phyloP scores from a whole-genome alignment of 257 asterid species.

The Perilla frutescens region DNA sequence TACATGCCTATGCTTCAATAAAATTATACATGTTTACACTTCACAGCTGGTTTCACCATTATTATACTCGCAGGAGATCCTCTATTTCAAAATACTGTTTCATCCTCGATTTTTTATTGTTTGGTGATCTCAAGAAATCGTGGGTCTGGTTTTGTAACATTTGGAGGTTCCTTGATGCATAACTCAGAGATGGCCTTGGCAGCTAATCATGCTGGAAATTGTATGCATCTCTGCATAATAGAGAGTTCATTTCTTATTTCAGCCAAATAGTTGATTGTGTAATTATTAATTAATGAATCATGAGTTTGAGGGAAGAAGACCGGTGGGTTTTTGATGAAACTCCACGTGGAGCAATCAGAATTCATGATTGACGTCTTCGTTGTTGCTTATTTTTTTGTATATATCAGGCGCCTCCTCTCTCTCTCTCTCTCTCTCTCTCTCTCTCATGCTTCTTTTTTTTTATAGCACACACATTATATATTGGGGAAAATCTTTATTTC shows the following conservation, averaged over 20 bases:
- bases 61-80: too few relatives aligned
- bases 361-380: conserved; percentile 18
- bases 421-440: background rate
- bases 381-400: background rate
- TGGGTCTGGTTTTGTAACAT: conserved; percentile 21
- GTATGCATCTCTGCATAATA: background rate
- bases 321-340: conserved; percentile 12
- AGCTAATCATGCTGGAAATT: conserved; percentile 10
- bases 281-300: background rate
- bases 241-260: conserved; percentile 3
- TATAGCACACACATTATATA: background rate
- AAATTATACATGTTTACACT: too few relatives aligned
- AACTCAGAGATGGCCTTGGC: background rate
- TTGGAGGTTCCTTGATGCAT: conserved; percentile 7
- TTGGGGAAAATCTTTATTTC: too few relatives aligned
- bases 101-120: background rate
- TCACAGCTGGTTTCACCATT: too few relatives aligned
- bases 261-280: conserved; percentile 10
- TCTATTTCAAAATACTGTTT: too few relatives aligned
- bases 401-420: conserved; percentile 8
- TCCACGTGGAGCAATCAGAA: conserved; percentile 42
- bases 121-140: background rate
- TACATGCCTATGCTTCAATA: too few relatives aligned
- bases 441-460: background rate
- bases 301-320: conserved; percentile 24